Evolutionary conservation across 257 asterid genomes (phyloP).

Genomic region (Nicotiana attenuata): DNA sequence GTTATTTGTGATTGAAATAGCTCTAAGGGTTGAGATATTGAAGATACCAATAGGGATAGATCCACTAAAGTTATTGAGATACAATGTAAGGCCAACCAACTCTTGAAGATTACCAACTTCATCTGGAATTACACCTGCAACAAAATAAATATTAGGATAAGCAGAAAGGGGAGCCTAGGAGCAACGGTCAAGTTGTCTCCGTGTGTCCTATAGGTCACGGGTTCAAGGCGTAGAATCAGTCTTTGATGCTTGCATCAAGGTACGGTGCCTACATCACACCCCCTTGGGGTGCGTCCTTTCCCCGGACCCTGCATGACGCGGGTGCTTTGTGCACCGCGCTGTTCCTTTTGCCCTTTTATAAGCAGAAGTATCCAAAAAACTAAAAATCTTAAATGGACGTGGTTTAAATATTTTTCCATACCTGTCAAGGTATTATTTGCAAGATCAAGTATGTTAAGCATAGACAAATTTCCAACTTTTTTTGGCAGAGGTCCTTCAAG

Average conservation of each 20-base stretch:
- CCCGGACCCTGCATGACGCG: too few relatives aligned
- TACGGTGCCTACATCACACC: too few relatives aligned
- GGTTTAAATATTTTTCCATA: background rate
- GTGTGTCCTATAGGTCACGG: too few relatives aligned
- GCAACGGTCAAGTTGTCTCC: too few relatives aligned
- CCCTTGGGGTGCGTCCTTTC: too few relatives aligned
- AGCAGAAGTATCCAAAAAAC: background rate
- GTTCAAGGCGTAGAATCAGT: too few relatives aligned
- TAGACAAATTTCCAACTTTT: conserved; percentile 26
- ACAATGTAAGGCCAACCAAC: conserved; percentile 15
- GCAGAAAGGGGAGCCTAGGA: too few relatives aligned
- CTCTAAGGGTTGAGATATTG: conserved; percentile 17
- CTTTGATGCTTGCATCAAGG: too few relatives aligned
- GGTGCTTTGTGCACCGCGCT: too few relatives aligned
- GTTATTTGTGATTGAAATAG: conserved; percentile 17
- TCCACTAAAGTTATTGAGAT: conserved; percentile 16
- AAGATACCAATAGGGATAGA: conserved; percentile 16
- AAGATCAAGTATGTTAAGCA: conserved; percentile 5
- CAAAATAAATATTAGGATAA: background rate
- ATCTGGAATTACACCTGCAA: conserved; percentile 22
- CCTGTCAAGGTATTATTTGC: conserved; percentile 23
- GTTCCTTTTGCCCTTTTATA: too few relatives aligned
- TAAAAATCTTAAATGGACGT: background rate
- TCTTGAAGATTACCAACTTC: conserved; percentile 22
- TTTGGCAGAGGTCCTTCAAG: conserved; percentile 25